phyloP scores from a whole-genome alignment of 2,329 filamentous ascomycete genomes.

The Rugonectria rugulosa region DNA sequence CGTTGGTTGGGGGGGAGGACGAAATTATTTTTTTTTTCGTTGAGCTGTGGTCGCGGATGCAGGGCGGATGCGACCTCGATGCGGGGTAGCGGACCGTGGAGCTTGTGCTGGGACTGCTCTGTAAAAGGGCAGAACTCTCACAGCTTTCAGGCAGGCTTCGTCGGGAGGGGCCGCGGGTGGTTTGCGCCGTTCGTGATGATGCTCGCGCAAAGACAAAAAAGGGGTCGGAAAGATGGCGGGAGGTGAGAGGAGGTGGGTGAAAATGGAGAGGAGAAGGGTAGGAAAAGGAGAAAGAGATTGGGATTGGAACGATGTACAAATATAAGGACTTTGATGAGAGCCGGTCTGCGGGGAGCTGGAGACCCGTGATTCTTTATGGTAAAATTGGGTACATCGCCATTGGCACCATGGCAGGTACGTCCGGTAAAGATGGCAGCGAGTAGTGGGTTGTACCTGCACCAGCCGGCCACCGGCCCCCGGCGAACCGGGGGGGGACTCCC shows the following conservation, averaged over 20 bases:
- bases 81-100: constrained; percentile 40
- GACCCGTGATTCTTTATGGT: constrained; percentile 38
- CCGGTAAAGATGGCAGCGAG: constrained; percentile 26
- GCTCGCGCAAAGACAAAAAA: background rate
- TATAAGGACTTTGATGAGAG: constrained; percentile 33
- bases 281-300: constrained; percentile 29
- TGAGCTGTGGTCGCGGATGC: constrained; percentile 25
- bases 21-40: constrained; percentile 28
- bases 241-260: constrained; percentile 12
- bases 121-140: constrained; percentile 32
- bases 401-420: constrained; percentile 27
- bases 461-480: constrained; percentile 35
- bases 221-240: background rate
- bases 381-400: constrained; percentile 34
- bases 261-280: too few species aligned
- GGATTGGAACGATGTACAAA: constrained; percentile 17
- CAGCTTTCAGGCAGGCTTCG: constrained; percentile 37
- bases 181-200: constrained; percentile 16
- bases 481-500: constrained; percentile 37
- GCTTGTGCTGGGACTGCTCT: constrained; percentile 38
- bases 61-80: constrained; percentile 33
- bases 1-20: constrained; percentile 18
- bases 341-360: constrained; percentile 33
- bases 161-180: constrained; percentile 28
- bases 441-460: constrained; percentile 37